Evolutionary conservation across 163 green algal species (phyloP).

Genomic region (Coccomyxa subellipsoidea): DNA sequence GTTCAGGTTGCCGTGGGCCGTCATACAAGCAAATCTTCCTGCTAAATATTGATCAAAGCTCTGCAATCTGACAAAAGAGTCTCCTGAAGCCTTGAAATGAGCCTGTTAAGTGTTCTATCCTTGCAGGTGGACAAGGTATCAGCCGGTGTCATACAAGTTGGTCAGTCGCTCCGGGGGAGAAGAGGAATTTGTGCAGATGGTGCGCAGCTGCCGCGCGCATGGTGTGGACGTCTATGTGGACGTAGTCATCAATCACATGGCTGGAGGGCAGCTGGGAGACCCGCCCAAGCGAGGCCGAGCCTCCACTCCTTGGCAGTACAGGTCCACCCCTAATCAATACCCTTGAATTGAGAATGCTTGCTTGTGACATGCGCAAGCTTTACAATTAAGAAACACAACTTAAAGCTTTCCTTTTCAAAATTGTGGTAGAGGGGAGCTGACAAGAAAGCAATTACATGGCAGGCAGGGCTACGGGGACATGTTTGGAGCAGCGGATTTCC

Average conservation of each 20-base stretch:
- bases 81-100: no score
- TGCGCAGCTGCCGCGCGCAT: neutral
- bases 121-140: conserved; percentile 7
- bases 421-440: no score
- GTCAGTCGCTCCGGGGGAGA: neutral
- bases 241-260: conserved; percentile 7
- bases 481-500: neutral
- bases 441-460: no score
- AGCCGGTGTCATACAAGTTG: conserved; percentile 1
- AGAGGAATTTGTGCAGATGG: neutral
- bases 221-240: neutral
- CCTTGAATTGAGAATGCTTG: no score
- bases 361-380: no score
- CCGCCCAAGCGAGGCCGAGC: neutral
- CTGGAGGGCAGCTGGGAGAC: neutral
- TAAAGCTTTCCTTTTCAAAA: no score
- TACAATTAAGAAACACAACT: no score
- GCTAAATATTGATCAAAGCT: no score
- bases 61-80: no score
- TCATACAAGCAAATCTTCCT: neutral
- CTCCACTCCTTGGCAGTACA: conserved; percentile 1
- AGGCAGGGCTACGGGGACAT: neutral
- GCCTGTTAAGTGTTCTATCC: no score
- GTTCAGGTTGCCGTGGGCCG: neutral
- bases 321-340: neutral